Percentiles rank a stretch among this genome's conserved stretches.
phyloP scores from a whole-genome alignment of 2,329 filamentous ascomycete genomes.

The Ilyonectria sp. region DNA sequence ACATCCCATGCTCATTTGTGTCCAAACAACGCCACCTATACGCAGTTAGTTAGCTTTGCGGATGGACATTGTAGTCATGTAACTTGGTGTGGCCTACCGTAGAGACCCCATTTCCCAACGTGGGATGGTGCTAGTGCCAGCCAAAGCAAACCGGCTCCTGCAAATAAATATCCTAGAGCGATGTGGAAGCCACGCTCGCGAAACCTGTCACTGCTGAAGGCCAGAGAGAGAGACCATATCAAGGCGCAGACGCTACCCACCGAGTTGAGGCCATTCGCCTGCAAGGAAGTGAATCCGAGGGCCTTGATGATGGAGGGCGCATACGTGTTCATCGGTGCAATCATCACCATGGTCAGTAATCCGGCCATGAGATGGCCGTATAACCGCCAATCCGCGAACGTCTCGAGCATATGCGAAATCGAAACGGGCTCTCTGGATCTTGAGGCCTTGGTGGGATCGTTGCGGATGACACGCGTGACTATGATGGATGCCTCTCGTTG shows the following conservation, averaged over 20 bases:
- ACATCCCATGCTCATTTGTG: conserved; percentile 52
- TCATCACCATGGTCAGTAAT: conserved; percentile 51
- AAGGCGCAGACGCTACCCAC: conserved; percentile 47
- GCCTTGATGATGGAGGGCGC: conserved; percentile 51
- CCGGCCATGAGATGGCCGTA: conserved; percentile 48
- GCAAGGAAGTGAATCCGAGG: conserved; percentile 44
- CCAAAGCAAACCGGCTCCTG: conserved; percentile 47
- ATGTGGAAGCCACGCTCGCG: conserved; percentile 49
- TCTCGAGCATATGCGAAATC: conserved; percentile 44
- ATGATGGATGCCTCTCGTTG: conserved; percentile 45
- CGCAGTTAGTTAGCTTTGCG: background rate
- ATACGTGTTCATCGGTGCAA: conserved; percentile 50
- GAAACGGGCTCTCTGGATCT: conserved; percentile 43
- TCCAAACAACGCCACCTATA: conserved; percentile 50
- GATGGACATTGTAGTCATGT: background rate
- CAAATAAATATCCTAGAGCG: conserved; percentile 46
- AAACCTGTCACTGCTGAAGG: conserved; percentile 48
- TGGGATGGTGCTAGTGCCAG: conserved; percentile 44
- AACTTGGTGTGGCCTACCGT: conserved; percentile 32
- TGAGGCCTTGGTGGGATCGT: conserved; percentile 49
- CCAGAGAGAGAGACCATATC: conserved; percentile 45
- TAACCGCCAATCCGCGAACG: conserved; percentile 48
- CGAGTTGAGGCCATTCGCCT: conserved; percentile 50
- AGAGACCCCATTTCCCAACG: conserved; percentile 47
- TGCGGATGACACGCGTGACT: conserved; percentile 48